These are phyloP conservation scores for Crithidia bombi DNA, from an alignment of 208 protist genomes.

Conservation along the genomic window DNA sequence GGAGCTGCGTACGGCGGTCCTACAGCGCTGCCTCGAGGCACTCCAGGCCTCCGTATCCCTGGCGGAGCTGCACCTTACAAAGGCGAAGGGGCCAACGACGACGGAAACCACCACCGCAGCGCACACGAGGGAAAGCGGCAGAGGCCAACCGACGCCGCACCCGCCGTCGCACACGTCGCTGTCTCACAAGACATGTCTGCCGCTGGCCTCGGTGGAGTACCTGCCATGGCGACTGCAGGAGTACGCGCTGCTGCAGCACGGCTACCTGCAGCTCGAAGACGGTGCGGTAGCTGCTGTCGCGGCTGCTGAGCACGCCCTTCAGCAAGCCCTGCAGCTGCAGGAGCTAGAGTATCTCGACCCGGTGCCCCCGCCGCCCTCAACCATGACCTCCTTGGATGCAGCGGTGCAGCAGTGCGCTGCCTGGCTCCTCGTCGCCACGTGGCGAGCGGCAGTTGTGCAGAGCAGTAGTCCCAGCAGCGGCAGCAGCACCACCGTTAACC, in stretches of 20 bases:
- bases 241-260: constrained; percentile 61
- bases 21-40: constrained; percentile 26
- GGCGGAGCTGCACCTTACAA: constrained; percentile 24
- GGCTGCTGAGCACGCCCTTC: constrained; percentile 46
- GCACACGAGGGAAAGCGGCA: constrained; percentile 2
- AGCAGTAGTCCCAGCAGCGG: neutral
- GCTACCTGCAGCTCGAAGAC: constrained; percentile 51
- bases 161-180: neutral
- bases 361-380: constrained; percentile 58
- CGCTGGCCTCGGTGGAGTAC: constrained; percentile 71
- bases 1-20: constrained; percentile 11
- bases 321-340: constrained; percentile 61
- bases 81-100: neutral
- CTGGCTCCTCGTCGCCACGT: constrained; percentile 26
- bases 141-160: neutral
- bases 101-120: neutral
- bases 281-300: constrained; percentile 44
- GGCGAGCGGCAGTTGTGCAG: constrained; percentile 24
- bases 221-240: constrained; percentile 76
- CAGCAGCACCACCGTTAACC: constrained; percentile 5
- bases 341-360: constrained; percentile 77
- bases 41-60: constrained; percentile 26
- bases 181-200: constrained; percentile 35
- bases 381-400: constrained; percentile 38
- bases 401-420: constrained; percentile 46